Conservation (phyloP, 768 basidiomycete species). For the Holtermannia corniformis region DNA sequence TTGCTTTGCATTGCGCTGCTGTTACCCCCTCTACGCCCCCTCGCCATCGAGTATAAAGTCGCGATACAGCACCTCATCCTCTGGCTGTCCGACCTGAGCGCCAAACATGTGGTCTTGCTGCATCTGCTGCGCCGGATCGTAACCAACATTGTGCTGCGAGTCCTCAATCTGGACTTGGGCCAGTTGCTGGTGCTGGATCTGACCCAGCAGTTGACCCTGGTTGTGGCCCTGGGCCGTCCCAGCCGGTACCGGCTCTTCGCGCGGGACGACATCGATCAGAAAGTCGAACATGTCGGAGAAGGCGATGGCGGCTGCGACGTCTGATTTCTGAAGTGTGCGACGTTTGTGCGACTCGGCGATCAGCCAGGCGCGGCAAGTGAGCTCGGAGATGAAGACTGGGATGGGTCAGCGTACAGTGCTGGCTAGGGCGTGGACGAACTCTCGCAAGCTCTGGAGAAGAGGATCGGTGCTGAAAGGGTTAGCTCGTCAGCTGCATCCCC, state of each 20-base stretch:
- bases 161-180: not conserved
- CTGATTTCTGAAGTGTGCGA: conserved; percentile 83
- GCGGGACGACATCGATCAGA: conserved; percentile 86
- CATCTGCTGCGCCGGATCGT: too few species aligned
- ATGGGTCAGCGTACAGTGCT: not conserved
- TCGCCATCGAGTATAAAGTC: not conserved
- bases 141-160: not conserved
- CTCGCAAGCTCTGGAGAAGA: conserved; percentile 98
- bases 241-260: conserved; percentile 67
- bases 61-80: not conserved
- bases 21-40: too few species aligned
- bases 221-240: not conserved
- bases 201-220: too few species aligned
- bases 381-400: conserved; percentile 91
- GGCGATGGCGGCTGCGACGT: conserved; percentile 83
- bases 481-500: conserved; percentile 2
- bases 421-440: conserved; percentile 52
- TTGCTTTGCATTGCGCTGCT: too few species aligned
- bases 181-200: not conserved
- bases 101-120: not conserved
- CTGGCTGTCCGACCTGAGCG: not conserved
- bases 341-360: conserved; percentile 93
- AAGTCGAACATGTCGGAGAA: conserved; percentile 97
- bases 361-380: conserved; percentile 90
- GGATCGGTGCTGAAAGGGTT: conserved; percentile 62